Evolutionary conservation across 352 stramenopile genomes (phyloP).

Genomic region (Phytophthora foliorum): DNA sequence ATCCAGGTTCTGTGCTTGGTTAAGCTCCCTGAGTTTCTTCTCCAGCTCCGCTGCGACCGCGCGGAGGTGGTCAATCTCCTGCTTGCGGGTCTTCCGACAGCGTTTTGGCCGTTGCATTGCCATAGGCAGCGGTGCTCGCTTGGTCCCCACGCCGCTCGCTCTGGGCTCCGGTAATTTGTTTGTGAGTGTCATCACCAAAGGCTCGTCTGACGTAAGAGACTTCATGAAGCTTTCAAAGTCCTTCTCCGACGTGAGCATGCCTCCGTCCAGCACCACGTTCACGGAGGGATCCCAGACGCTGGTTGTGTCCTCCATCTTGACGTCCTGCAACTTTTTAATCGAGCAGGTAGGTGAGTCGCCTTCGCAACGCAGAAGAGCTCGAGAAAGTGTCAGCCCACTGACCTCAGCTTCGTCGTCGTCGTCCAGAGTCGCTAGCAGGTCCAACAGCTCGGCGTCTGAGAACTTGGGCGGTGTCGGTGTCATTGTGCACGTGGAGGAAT

Average conservation of each 20-base stretch:
- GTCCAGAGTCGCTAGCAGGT: constrained; percentile 43
- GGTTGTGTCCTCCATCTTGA: constrained; percentile 14
- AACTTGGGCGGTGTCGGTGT: constrained; percentile 33
- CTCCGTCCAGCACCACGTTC: constrained; percentile 17
- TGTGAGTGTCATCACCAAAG: background rate
- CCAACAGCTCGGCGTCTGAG: constrained; percentile 58
- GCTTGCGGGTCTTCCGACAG: constrained; percentile 48
- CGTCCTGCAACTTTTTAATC: background rate
- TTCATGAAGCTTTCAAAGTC: constrained; percentile 28
- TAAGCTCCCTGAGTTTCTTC: constrained; percentile 48
- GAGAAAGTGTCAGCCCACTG: background rate
- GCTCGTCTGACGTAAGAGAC: constrained; percentile 1
- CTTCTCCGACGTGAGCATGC: constrained; percentile 16
- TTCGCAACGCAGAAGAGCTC: background rate
- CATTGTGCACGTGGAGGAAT: constrained; percentile 14
- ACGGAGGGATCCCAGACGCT: constrained; percentile 9
- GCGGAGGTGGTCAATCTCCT: constrained; percentile 56
- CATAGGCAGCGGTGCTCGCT: constrained; percentile 1
- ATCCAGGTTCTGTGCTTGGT: constrained; percentile 30
- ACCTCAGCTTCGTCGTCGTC: constrained; percentile 7
- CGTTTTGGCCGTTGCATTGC: constrained; percentile 30
- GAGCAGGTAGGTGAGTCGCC: background rate
- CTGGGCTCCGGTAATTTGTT: background rate
- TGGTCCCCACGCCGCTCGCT: background rate
- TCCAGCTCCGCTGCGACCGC: constrained; percentile 46